phyloP scores from a whole-genome alignment of 495 filamentous ascomycete species.

The Neurospora sp. region DNA sequence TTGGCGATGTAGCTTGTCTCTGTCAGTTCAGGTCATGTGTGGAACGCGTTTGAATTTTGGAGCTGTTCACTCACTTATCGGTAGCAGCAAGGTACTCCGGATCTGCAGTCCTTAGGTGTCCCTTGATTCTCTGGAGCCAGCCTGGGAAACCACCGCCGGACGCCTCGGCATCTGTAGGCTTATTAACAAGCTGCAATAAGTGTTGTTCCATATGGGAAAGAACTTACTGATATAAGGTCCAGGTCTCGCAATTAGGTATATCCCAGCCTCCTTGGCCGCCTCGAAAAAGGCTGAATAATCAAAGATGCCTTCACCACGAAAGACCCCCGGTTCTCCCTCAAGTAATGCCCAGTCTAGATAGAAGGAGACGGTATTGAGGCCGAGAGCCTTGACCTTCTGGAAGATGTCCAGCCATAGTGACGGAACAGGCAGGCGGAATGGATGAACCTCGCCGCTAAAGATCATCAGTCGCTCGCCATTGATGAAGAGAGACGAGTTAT shows the following conservation, averaged over 20 bases:
- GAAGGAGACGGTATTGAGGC: conserved; percentile 68
- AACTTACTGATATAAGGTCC: conserved; percentile 31
- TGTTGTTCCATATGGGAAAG: background rate
- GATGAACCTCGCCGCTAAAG: conserved; percentile 66
- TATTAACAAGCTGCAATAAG: background rate
- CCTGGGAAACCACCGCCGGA: conserved; percentile 28
- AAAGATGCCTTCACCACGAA: conserved; percentile 60
- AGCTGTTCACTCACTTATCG: conserved; percentile 33
- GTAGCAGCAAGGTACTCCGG: conserved; percentile 56
- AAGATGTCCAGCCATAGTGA: conserved; percentile 65
- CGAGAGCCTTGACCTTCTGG: conserved; percentile 68
- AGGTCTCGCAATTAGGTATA: conserved; percentile 68
- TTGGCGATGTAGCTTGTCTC: conserved; percentile 33
- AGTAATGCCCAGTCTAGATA: conserved; percentile 73
- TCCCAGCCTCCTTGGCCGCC: conserved; percentile 54
- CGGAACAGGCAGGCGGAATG: conserved; percentile 63
- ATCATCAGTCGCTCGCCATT: conserved; percentile 61
- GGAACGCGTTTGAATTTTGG: background rate
- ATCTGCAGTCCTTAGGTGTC: conserved; percentile 47
- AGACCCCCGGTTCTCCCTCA: conserved; percentile 61
- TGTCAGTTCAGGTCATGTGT: background rate
- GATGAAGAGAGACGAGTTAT: conserved; percentile 63
- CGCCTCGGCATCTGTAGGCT: conserved; percentile 53
- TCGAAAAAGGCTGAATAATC: conserved; percentile 61
- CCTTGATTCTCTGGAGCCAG: conserved; percentile 50